Base-by-base conservation (phyloP, 73 alveolate genomes). In the Blepharisma stoltei region DNA sequence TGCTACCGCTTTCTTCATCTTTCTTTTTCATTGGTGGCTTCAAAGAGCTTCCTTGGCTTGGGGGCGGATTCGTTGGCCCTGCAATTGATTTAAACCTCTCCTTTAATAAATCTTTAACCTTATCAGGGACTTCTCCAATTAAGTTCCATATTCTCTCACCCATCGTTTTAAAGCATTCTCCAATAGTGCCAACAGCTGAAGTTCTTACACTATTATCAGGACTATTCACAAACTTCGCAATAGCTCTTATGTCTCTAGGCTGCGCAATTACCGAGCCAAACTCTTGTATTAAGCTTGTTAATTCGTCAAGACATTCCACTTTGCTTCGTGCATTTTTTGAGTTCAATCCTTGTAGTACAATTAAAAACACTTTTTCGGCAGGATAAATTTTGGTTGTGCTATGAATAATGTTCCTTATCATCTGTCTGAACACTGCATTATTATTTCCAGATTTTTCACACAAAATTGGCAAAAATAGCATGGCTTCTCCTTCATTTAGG, bases 401-500 rank as follows among this genome's bases (percentile, higher is more conserved):
- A 41, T 47, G 78, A 21, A 86, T 6, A 27, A 86, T 55, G 47
- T 27, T 76, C 81, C 80, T 77, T n/a, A 82, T 78, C 68, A 77
- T 78, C 45, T 86, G 84, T 54, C 71, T 76, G 77, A 86, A 18
- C 18, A 67, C 46, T 27, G 60, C 81, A 38, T 86, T 77, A 76
- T 86, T 86, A 65, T 82, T 52, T 0, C 94, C 90, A 9, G 82
- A 37, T 71, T 86, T 86, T 25, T 86, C 94, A 41, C 77, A n/a
- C 11, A 82, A 54, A 6, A 73, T 49, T 6, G 86, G 80, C 1
- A 86, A 25, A 41, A 86, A 52, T 6, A 86, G 50, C 7, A 25
- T 54, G 4, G 90, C 94, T 68, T 86, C 94, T 43, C 60, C 85
- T 32, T 86, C 94, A 71, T 49, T 18, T 27, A 86, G 44, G 54